Percentiles rank a stretch among this genome's conserved stretches.
These are phyloP conservation scores for Leccinum imitatum DNA, from an alignment of 768 basidiomycete species.

Conservation along the genomic window DNA sequence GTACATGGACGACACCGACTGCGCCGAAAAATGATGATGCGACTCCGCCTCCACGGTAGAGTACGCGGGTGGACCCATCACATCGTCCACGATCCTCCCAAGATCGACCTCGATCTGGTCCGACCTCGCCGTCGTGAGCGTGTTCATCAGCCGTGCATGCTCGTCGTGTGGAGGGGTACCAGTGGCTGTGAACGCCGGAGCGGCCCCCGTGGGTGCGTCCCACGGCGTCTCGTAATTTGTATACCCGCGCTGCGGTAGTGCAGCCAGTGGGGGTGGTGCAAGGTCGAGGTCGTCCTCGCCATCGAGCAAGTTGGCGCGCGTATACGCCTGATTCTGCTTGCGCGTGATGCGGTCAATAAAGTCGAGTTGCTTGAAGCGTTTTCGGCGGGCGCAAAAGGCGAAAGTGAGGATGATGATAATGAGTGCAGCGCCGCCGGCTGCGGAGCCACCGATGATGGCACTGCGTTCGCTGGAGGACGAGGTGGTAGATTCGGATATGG, in stretches of 20 bases:
- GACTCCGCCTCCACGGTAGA: background rate
- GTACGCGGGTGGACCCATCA: slow-evolving; percentile 42
- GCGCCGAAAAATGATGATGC: slow-evolving; percentile 21
- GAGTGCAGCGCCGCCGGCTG: slow-evolving; percentile 38
- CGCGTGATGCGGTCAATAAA: slow-evolving; percentile 30
- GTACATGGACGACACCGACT: slow-evolving; percentile 25
- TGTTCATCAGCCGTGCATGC: slow-evolving; percentile 23
- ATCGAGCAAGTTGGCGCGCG: slow-evolving; percentile 24
- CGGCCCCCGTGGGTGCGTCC: slow-evolving; percentile 9
- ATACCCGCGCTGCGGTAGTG: slow-evolving; percentile 6
- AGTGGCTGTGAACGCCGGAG: background rate
- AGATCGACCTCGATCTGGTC: slow-evolving; percentile 36
- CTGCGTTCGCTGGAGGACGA: slow-evolving; percentile 29
- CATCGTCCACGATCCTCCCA: slow-evolving; percentile 44
- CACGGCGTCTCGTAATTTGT: slow-evolving; percentile 23
- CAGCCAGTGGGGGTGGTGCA: slow-evolving; percentile 2
- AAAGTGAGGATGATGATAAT: slow-evolving; percentile 36
- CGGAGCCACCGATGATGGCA: slow-evolving; percentile 43
- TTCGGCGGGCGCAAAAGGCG: slow-evolving; percentile 39
- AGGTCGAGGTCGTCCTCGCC: slow-evolving; percentile 24
- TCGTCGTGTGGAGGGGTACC: slow-evolving; percentile 39
- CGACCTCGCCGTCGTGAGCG: slow-evolving; percentile 1
- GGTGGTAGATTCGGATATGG: slow-evolving; percentile 11
- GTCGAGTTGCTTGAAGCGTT: slow-evolving; percentile 35
- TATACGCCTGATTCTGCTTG: slow-evolving; percentile 19